phyloP scores from a whole-genome alignment of 768 basidiomycete genomes.

The Kwoniella shandongensis region DNA sequence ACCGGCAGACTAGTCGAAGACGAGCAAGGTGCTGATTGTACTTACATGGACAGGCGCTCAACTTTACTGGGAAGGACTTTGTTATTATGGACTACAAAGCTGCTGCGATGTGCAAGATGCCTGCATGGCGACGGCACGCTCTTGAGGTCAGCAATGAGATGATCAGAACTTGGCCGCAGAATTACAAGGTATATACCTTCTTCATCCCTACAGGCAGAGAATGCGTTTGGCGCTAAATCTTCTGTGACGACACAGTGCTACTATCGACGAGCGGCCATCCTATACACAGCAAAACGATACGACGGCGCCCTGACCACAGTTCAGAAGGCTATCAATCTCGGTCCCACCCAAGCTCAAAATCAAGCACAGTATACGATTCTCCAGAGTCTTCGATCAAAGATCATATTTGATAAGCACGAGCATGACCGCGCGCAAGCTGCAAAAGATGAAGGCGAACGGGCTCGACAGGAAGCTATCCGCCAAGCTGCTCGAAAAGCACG shows the following conservation, averaged over 20 bases:
- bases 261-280: conserved; percentile 7
- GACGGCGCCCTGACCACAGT: background rate
- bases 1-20: too few relatives aligned
- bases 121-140: conserved; percentile 9
- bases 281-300: background rate
- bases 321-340: background rate
- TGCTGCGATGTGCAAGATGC: conserved; percentile 12
- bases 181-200: conserved; percentile 8
- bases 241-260: background rate
- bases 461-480: background rate
- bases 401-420: background rate
- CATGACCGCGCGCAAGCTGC: background rate
- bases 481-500: background rate
- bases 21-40: too few relatives aligned
- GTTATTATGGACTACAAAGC: conserved; percentile 17
- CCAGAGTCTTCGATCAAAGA: conserved; percentile 1
- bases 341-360: conserved; percentile 1
- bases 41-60: conserved; percentile 19
- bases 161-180: conserved; percentile 8
- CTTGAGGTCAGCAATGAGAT: conserved; percentile 16
- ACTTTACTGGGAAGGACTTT: background rate
- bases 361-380: background rate
- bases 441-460: conserved; percentile 3
- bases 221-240: too few relatives aligned
- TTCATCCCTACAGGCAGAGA: too few relatives aligned